Percentiles rank a stretch among this genome's conserved stretches.
Conservation (phyloP, 139 green algal genomes). For the Picochlorum sp. region DNA sequence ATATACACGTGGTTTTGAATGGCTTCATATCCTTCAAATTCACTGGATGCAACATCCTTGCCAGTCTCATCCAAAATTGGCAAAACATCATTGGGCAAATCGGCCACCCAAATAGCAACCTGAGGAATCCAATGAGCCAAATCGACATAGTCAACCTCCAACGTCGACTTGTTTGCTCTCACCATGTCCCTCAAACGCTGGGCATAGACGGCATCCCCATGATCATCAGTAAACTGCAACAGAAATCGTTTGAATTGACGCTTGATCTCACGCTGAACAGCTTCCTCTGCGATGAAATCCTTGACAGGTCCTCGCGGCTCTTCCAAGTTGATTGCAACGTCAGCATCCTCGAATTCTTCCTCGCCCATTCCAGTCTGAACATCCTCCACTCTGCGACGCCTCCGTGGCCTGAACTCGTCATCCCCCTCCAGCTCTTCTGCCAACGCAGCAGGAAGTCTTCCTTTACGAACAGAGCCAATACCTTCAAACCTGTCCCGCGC, state of each 20-base stretch:
- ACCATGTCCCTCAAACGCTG: conserved; percentile 55
- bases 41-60: conserved; percentile 38
- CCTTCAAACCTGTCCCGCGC: conserved; percentile 41
- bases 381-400: conserved; percentile 40
- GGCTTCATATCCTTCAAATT: conserved; percentile 36
- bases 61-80: conserved; percentile 59
- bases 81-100: conserved; percentile 71
- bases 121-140: conserved; percentile 44
- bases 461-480: conserved; percentile 23
- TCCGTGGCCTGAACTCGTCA: conserved; percentile 30
- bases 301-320: conserved; percentile 44
- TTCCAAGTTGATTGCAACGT: conserved; percentile 47
- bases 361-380: conserved; percentile 27
- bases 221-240: conserved; percentile 42
- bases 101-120: conserved; percentile 76
- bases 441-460: conserved; percentile 46
- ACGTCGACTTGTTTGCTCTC: conserved; percentile 53
- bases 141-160: conserved; percentile 85
- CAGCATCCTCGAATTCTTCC: conserved; percentile 29
- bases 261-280: conserved; percentile 45
- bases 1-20: conserved; percentile 67
- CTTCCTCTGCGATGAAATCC: conserved; percentile 57
- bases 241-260: conserved; percentile 62
- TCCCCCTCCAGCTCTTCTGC: conserved; percentile 39
- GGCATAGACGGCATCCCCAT: conserved; percentile 44